phyloP scores from a whole-genome alignment of 2,329 filamentous ascomycete species.

The Septoria linicola region DNA sequence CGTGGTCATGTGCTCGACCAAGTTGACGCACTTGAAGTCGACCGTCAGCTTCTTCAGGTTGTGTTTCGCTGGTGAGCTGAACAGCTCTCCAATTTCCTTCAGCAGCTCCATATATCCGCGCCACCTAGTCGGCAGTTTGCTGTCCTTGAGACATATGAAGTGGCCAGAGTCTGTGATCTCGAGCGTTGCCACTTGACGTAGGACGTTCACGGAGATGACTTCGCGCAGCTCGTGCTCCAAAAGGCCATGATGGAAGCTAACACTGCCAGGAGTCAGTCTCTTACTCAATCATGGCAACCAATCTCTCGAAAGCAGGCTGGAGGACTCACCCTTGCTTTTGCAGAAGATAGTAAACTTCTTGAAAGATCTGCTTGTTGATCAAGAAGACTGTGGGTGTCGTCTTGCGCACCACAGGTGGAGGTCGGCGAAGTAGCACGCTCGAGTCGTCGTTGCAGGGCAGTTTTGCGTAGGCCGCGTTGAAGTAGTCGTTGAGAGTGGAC shows the following conservation, averaged over 20 bases:
- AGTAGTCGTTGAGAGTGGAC: conserved; percentile 25
- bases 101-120: conserved; percentile 32
- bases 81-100: conserved; percentile 26
- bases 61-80: conserved; percentile 28
- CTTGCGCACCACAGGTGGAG: conserved; percentile 12
- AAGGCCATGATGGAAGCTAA: conserved; percentile 36
- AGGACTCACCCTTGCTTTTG: conserved; percentile 17
- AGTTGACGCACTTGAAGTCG: conserved; percentile 24
- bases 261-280: conserved; percentile 15
- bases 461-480: conserved; percentile 20
- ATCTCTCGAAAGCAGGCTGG: background rate
- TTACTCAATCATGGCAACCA: background rate
- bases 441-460: background rate
- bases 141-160: conserved; percentile 62
- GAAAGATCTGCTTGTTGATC: conserved; percentile 38
- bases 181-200: conserved; percentile 45
- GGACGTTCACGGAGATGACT: conserved; percentile 26
- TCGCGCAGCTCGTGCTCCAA: conserved; percentile 17
- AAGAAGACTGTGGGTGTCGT: conserved; percentile 37
- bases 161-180: conserved; percentile 81
- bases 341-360: conserved; percentile 34
- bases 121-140: conserved; percentile 27
- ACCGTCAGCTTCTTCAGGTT: conserved; percentile 34
- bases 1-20: conserved; percentile 30
- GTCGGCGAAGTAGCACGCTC: conserved; percentile 4